phyloP scores from a whole-genome alignment of 2,329 filamentous ascomycete species.

The Cordyceps sp. region DNA sequence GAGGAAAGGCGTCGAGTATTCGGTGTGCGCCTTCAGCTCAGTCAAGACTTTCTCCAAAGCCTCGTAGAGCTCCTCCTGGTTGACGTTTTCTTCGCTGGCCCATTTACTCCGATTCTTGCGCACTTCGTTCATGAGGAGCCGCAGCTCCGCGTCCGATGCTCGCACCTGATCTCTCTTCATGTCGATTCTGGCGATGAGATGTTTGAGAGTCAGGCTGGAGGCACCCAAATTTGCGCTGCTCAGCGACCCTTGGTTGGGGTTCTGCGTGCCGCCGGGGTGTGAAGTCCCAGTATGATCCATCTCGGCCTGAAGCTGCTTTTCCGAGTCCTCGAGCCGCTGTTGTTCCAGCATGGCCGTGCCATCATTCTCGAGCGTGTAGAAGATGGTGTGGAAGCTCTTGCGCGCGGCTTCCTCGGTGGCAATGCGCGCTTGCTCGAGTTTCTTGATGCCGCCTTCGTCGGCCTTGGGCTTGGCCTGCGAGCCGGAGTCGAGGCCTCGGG shows the following conservation, averaged over 20 bases:
- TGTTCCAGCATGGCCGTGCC: conserved; percentile 94
- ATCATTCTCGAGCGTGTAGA: conserved; percentile 92
- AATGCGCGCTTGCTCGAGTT: conserved; percentile 80
- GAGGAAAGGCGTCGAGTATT: conserved; percentile 92
- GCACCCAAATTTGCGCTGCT: conserved; percentile 90
- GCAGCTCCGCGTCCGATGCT: conserved; percentile 82
- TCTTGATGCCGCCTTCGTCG: conserved; percentile 79
- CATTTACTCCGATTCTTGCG: conserved; percentile 97
- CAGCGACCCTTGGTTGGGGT: conserved; percentile 67
- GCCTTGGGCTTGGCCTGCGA: conserved; percentile 45
- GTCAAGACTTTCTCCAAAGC: conserved; percentile 92
- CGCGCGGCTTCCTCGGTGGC: conserved; percentile 81
- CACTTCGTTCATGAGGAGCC: conserved; percentile 90
- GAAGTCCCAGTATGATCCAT: conserved; percentile 53
- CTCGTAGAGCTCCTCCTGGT: conserved; percentile 95
- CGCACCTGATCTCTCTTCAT: conserved; percentile 78
- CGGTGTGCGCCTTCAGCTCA: conserved; percentile 90
- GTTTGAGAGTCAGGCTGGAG: conserved; percentile 89
- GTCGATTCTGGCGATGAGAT: conserved; percentile 91
- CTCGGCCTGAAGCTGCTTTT: conserved; percentile 90
- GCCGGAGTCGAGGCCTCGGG: conserved; percentile 30
- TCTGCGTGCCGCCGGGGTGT: conserved; percentile 29
- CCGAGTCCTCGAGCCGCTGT: conserved; percentile 88
- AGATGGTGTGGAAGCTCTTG: conserved; percentile 79
- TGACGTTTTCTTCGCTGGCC: conserved; percentile 94